Evolutionary conservation across 306 rosid species (phyloP), one percentile per base, ranked within the genome.

Genomic region (Psophocarpus tetragonolobus): DNA sequence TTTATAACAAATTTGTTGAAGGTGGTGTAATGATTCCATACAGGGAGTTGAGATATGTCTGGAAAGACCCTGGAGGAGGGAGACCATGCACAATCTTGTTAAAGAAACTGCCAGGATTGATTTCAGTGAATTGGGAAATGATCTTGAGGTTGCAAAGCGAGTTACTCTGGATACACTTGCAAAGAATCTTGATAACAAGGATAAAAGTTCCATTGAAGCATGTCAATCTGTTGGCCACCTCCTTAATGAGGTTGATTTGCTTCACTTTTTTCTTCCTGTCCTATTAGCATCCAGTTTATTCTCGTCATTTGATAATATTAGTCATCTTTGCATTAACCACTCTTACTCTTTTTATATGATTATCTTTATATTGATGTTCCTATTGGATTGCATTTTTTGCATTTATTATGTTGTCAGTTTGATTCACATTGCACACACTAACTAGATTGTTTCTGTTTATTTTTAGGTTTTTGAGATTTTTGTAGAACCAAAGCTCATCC

Each of bases 21-120:
- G 79, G 14, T 42, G 62, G 76, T 81, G 73, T 32, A 26, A 69
- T 81, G 71, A 67, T 48, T 76, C 23, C 36, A 17, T 86, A 76
- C 77, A 95, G 99, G 97, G 99, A 65, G 84, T 76, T 8, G 93
- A 92, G 83, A 92, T 95, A 90, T 82, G 88, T 80, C 84, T 95
- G 51, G 94, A 91, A 84, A 87, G 88, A 50, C 99, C 97, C 6
- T 95, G 97, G 99, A 92, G 91, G 88, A 88, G 97, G 86, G 97
- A 91, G 85, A 88, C 97, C 60, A 95, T 95, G 99, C 97, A 95
- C 90, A 88, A 85, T 84, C 97, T 95, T 68, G 99, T 95, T 66
- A 89, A 95, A 86, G 97, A 92, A 88, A 48, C 80, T 81, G 69
- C 96, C 8, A 96, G 92, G 48, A 77, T 92, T 48, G 87, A 88